Evolutionary conservation across 176 grass and related monocot species (phyloP), one percentile per base, ranked within the genome.

Genomic region (Cocos nucifera): DNA sequence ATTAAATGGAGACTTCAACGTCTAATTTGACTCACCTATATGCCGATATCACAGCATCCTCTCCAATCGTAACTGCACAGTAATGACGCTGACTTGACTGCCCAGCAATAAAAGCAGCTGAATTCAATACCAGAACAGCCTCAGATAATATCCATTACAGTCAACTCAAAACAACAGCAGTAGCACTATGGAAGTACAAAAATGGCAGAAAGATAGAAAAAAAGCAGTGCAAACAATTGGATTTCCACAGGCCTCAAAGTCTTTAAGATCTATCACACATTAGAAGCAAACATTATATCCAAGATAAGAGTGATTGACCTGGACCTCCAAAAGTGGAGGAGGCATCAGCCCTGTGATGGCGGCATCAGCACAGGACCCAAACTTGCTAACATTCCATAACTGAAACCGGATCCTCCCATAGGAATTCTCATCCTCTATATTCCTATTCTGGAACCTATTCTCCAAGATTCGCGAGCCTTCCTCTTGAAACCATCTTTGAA

Each of bases 1-100:
- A 44, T 44, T 44, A 9, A 44, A 44, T 69, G 12, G n/a, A 28
- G 17, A 57, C 53, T 69, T 28, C 10, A 59, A 51, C 28, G 17
- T 49, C 49, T 22, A 64, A 28, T 50, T 6, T 3, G 65, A 65
- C 78, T 84, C 65, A 88, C 92, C 92, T 82, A 80, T 97, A 97
- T 56, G 92, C 87, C 58, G 92, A 97, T 68, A 97, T 85, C 57
- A 88, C 92, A 53, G 87, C 79, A 69, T 97, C 87, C 52, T 97
- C 75, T 83, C 92, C 92, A 82, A 90, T 75, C 58, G 87, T 78
- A 32, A 97, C 83, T 51, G 87, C 80, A 97, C 92, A 69, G 51
- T 97, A 97, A 75, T 85, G 80, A n/a, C 87, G 72, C 61, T 88
- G 83, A 85, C 75, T 91, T 56, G 92, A 97, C 92, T 90, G 91